phyloP scores from a whole-genome alignment of 164 flowering plant genomes.

The Akebia trifoliata region DNA sequence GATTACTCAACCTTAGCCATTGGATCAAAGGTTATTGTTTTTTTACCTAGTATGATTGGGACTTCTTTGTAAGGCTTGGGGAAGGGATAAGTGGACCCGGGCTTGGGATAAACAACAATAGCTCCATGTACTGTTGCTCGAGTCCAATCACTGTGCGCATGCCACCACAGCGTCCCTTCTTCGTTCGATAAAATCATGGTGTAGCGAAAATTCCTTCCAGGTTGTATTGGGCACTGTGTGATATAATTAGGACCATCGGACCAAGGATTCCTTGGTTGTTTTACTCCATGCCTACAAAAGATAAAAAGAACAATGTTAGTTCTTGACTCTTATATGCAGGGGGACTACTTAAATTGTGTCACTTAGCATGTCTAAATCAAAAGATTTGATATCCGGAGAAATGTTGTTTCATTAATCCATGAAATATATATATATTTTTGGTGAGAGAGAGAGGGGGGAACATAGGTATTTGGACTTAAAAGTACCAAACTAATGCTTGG shows the following conservation, averaged over 20 bases:
- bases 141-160: constrained; percentile 44
- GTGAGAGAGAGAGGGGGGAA: no score
- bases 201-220: constrained; percentile 27
- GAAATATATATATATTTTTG: no score
- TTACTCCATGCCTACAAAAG: constrained; percentile 57
- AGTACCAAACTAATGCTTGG: no score
- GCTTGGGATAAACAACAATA: constrained; percentile 28
- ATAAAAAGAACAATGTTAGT: no score
- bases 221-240: constrained; percentile 35
- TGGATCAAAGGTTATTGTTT: no score
- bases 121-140: constrained; percentile 48
- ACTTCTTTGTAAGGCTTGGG: constrained; percentile 29
- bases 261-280: constrained; percentile 45
- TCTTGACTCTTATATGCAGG: no score
- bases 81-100: constrained; percentile 26
- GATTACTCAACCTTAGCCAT: no score
- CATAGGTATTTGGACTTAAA: no score
- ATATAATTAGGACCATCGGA: constrained; percentile 40
- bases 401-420: no score
- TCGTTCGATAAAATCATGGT: constrained; percentile 23
- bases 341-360: no score
- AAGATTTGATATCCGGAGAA: no score
- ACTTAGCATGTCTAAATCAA: no score
- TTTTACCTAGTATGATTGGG: constrained; percentile 29
- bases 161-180: constrained; percentile 52